A percentile compares a stretch with the other conserved stretches of the same genome.
Conservation (phyloP, 2,329 filamentous ascomycete species). For the Nemania sp. region DNA sequence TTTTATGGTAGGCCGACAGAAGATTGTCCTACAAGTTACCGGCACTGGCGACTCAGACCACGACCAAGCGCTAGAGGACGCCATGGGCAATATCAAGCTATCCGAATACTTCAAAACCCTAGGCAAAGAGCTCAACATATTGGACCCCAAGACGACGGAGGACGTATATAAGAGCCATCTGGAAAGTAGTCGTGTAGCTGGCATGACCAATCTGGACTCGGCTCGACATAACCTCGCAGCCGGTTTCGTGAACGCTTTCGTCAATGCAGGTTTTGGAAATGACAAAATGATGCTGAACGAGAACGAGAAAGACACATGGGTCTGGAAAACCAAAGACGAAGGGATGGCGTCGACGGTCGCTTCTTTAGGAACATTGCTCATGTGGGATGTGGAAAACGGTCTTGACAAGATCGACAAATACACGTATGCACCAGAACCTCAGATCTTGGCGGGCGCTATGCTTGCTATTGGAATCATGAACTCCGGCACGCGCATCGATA, state of each 20-base stretch:
- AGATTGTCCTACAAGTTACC: slow-evolving; percentile 74
- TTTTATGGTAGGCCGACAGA: slow-evolving; percentile 88
- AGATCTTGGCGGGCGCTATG: slow-evolving; percentile 87
- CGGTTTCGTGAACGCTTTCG: slow-evolving; percentile 95
- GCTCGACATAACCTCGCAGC: slow-evolving; percentile 94
- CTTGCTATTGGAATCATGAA: slow-evolving; percentile 96
- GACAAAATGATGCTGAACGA: slow-evolving; percentile 98
- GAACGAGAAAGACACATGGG: slow-evolving; percentile 87
- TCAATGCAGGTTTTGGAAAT: slow-evolving; percentile 91
- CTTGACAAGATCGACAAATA: slow-evolving; percentile 94
- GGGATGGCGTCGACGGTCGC: slow-evolving; percentile 97
- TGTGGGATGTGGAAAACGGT: slow-evolving; percentile 92
- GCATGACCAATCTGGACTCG: slow-evolving; percentile 92
- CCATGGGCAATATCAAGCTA: slow-evolving; percentile 83
- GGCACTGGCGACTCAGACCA: slow-evolving; percentile 66
- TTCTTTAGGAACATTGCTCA: slow-evolving; percentile 84
- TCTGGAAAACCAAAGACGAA: slow-evolving; percentile 99
- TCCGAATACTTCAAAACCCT: slow-evolving; percentile 92
- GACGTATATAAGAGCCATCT: slow-evolving; percentile 99
- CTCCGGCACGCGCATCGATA: slow-evolving; percentile 85
- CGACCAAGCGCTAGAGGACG: slow-evolving; percentile 76
- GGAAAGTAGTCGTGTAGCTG: slow-evolving; percentile 89
- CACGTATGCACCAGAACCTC: slow-evolving; percentile 79
- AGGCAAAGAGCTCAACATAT: slow-evolving; percentile 93
- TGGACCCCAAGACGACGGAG: slow-evolving; percentile 95